Evolutionary conservation across 257 asterid genomes (phyloP).

Genomic region (Fraxinus excelsior): DNA sequence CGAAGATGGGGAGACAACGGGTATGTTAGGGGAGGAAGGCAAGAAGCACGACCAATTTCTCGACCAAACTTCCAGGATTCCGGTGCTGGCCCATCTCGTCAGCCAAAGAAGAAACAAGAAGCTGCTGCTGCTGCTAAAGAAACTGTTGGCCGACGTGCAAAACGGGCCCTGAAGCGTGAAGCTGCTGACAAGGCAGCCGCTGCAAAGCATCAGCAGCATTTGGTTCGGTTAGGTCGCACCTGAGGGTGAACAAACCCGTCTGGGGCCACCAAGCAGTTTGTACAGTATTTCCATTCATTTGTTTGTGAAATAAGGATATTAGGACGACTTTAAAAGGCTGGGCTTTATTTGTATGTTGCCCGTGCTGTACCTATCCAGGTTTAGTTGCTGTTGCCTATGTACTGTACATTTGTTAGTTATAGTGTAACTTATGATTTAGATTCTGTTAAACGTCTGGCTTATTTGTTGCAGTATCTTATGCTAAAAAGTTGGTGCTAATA

Average conservation of each 20-base stretch:
- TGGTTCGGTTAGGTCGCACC: conserved; percentile 58
- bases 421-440: neutral
- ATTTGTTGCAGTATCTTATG: too few relatives aligned
- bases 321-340: neutral
- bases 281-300: conserved; percentile 20
- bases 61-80: conserved; percentile 36
- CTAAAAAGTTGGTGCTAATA: too few relatives aligned
- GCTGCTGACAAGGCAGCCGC: conserved; percentile 85
- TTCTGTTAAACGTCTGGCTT: too few relatives aligned
- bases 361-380: neutral
- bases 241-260: neutral
- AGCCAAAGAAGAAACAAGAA: conserved; percentile 40
- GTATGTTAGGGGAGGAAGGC: conserved; percentile 79
- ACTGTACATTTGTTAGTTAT: neutral
- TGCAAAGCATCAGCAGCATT: conserved; percentile 62
- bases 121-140: conserved; percentile 30
- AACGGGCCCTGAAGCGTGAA: conserved; percentile 73
- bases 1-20: conserved; percentile 90
- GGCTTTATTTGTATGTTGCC: neutral
- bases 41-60: conserved; percentile 66
- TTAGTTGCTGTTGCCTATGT: neutral
- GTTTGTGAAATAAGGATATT: conserved; percentile 4
- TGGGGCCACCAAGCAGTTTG: neutral
- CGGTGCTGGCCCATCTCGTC: conserved; percentile 71
- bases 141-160: conserved; percentile 79